These are phyloP conservation scores for Schizophyllum commune DNA, from an alignment of 1,284 basidiomycete genomes.

Conservation along the genomic window DNA sequence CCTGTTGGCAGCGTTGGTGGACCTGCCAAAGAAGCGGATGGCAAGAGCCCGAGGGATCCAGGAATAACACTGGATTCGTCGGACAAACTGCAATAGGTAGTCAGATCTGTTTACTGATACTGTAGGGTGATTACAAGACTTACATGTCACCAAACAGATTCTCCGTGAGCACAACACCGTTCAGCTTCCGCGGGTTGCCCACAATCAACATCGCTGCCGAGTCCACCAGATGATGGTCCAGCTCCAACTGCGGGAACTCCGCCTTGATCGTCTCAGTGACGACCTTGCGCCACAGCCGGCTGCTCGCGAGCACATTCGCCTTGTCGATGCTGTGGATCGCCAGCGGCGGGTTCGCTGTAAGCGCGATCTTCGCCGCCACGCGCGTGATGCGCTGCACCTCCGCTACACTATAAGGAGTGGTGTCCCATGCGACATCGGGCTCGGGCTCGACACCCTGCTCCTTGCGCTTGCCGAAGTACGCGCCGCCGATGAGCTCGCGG, in stretches of 20 bases:
- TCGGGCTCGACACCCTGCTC: constrained; percentile 69
- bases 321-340: constrained; percentile 95
- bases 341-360: constrained; percentile 78
- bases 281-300: constrained; percentile 89
- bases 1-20: constrained; percentile 73
- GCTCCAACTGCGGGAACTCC: constrained; percentile 81
- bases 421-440: constrained; percentile 76
- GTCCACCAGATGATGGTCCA: constrained; percentile 93
- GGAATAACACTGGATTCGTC: constrained; percentile 98
- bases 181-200: constrained; percentile 86
- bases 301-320: constrained; percentile 96
- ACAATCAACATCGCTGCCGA: constrained; percentile 97
- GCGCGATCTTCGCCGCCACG: constrained; percentile 90
- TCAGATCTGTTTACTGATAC: no score
- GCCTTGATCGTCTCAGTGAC: constrained; percentile 76
- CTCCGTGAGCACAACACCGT: constrained; percentile 92
- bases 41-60: constrained; percentile 92
- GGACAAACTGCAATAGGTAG: constrained; percentile 87
- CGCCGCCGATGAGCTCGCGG: constrained; percentile 89
- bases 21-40: constrained; percentile 92
- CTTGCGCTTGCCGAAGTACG: constrained; percentile 92
- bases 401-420: constrained; percentile 85
- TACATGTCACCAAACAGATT: constrained; percentile 97
- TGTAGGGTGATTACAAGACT: no score
- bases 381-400: constrained; percentile 95